Evolutionary conservation across 2,329 filamentous ascomycete genomes (phyloP).

Genomic region (Zarea fungicola): DNA sequence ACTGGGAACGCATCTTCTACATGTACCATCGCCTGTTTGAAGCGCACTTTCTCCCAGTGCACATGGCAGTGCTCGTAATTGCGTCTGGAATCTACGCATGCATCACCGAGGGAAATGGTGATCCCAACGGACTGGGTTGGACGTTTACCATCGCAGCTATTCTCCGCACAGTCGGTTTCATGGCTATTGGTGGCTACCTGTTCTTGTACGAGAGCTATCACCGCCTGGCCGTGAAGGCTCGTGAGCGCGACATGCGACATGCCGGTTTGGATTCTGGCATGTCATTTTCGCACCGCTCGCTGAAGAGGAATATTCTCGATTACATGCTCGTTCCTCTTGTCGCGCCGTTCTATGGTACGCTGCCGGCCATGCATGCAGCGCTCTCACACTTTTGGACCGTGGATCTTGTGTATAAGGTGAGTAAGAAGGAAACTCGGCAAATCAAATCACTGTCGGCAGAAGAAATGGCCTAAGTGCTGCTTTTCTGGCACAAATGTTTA

Average conservation of each 20-base stretch:
- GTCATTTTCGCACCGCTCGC: slow-evolving; percentile 55
- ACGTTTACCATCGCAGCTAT: slow-evolving; percentile 56
- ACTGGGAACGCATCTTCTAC: slow-evolving; percentile 52
- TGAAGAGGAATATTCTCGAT: slow-evolving; percentile 54
- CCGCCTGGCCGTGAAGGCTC: slow-evolving; percentile 51
- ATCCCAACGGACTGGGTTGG: slow-evolving; percentile 51
- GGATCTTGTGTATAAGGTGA: slow-evolving; percentile 65
- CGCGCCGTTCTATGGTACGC: slow-evolving; percentile 61
- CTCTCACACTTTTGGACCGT: slow-evolving; percentile 66
- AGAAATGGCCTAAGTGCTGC: too few relatives aligned
- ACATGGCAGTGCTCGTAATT: slow-evolving; percentile 60
- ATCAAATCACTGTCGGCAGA: too few relatives aligned
- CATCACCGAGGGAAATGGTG: slow-evolving; percentile 44
- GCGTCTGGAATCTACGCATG: slow-evolving; percentile 56
- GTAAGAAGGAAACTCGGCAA: slow-evolving; percentile 59
- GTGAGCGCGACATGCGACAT: slow-evolving; percentile 61
- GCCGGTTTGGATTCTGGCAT: slow-evolving; percentile 60
- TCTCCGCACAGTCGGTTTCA: slow-evolving; percentile 56
- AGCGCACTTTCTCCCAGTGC: slow-evolving; percentile 65
- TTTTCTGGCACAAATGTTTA: too few relatives aligned
- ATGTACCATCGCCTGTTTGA: slow-evolving; percentile 66
- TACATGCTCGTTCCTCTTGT: slow-evolving; percentile 62
- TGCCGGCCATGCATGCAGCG: slow-evolving; percentile 63
- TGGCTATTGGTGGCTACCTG: slow-evolving; percentile 58
- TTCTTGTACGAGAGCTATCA: slow-evolving; percentile 66